phyloP scores from a whole-genome alignment of 495 filamentous ascomycete genomes.

The Neurospora sp. region DNA sequence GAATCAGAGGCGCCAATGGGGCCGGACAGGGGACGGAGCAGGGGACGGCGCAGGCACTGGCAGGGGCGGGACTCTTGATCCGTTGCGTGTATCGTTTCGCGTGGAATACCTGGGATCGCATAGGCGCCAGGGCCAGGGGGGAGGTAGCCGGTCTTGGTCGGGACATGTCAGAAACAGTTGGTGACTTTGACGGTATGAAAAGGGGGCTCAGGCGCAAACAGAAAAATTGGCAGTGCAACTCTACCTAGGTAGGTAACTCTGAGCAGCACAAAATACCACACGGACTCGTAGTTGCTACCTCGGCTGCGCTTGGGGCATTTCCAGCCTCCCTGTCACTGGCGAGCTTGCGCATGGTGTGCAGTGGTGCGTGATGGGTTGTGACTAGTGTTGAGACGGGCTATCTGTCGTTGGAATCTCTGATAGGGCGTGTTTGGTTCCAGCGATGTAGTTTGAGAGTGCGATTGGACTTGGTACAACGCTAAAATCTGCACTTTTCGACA shows the following conservation, averaged over 20 bases:
- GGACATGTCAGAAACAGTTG: conserved; percentile 10
- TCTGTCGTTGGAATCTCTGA: neutral
- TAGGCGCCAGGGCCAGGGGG: conserved; percentile 1
- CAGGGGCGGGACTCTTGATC: conserved; percentile 9
- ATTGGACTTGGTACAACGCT: too few relatives aligned
- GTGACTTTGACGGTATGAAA: conserved; percentile 1
- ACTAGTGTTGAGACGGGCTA: neutral
- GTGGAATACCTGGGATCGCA: conserved; percentile 11
- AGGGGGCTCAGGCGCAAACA: conserved; percentile 19
- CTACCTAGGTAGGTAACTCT: neutral
- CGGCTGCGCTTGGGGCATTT: neutral
- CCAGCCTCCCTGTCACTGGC: neutral
- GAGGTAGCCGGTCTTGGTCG: conserved; percentile 14
- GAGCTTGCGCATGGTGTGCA: neutral
- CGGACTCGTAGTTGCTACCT: neutral
- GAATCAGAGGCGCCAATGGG: conserved; percentile 22
- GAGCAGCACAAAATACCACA: neutral
- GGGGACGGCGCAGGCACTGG: neutral
- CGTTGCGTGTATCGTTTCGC: conserved; percentile 11
- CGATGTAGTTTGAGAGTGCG: too few relatives aligned
- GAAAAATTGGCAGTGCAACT: conserved; percentile 12
- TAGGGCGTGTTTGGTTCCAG: too few relatives aligned
- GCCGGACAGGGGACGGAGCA: conserved; percentile 3
- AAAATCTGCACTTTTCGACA: too few relatives aligned
- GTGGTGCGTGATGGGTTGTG: neutral